A percentile compares a stretch with the other conserved stretches of the same genome.
Conservation (phyloP, 192 early-diverging fungal genomes). For the Thamnidium elegans region DNA sequence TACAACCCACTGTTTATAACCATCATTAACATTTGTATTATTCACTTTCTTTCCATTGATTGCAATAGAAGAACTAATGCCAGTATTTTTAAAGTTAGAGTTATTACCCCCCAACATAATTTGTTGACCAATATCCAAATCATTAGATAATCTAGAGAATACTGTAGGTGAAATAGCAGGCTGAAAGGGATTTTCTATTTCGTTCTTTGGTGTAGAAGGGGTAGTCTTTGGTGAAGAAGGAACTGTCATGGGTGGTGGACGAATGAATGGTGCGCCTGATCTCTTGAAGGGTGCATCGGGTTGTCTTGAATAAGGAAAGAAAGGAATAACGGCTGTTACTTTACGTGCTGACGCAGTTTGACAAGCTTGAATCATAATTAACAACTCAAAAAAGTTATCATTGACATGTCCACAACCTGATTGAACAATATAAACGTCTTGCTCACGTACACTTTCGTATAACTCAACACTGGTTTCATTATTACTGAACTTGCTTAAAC, state of each 20-base stretch:
- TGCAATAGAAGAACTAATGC: not conserved
- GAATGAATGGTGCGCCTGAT: conserved; percentile 45
- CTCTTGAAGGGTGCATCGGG: conserved; percentile 63
- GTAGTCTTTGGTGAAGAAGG: conserved; percentile 24
- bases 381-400: conserved; percentile 94
- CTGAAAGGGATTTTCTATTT: conserved; percentile 2
- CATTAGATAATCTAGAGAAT: conserved; percentile 7
- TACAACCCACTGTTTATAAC: conserved; percentile 87
- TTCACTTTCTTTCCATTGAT: too few species aligned
- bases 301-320: conserved; percentile 94
- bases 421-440: conserved; percentile 93
- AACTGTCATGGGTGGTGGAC: conserved; percentile 39
- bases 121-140: conserved; percentile 13
- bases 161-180: not conserved
- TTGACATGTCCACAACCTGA: conserved; percentile 94
- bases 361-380: conserved; percentile 97
- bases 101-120: conserved; percentile 4
- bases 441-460: conserved; percentile 82
- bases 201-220: conserved; percentile 10
- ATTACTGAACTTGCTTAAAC: conserved; percentile 88
- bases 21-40: conserved; percentile 18
- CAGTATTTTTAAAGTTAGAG: too few species aligned
- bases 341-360: conserved; percentile 86
- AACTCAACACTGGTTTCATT: conserved; percentile 94
- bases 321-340: conserved; percentile 92